Evolutionary conservation across 306 rosid genomes (phyloP), one percentile per base, ranked within the genome.

Genomic region (Hippophae rhamnoides): DNA sequence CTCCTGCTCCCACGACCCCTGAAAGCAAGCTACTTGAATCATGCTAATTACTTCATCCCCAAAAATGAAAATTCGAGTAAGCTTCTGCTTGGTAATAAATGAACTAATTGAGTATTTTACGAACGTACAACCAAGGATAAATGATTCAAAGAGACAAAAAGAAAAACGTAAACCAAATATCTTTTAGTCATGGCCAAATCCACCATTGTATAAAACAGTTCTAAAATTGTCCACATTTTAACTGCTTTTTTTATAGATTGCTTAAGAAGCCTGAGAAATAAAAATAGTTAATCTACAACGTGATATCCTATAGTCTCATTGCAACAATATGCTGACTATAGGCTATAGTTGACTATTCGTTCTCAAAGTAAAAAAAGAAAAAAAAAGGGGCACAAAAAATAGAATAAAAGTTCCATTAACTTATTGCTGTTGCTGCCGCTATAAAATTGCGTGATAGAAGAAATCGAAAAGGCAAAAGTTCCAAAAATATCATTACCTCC

Each of bases 1-100:
- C 78, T 73, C 97, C 95, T 52, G 79, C 84, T 78, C 90, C 89
- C 69, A 86, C 81, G 57, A 76, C 66, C 61, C 95, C 96, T 93
- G 95, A 75, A 83, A 93, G 72, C 82, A 80, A 78, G 76, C 95
- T 88, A 85, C 81, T 74, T 68, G 69, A 71, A 61, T 79, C 72
- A 69, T 72, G 73, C 81, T 70, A 81, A 77, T 80, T 62, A 82
- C 55, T 27, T 3, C 38, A 23, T 53, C 10, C 57, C 38, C 3
- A 49, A 13, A 49, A 23, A 49, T 12, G 9, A 3, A 49, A 10
- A 31, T n/a, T 10, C 53, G 14, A 5, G 53, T 49, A 13, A 13
- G 5, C 38, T 31, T 12, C 13, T 49, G 12, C 3, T 23, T 49
- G 1, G 12, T 12, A 48, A 12, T 12, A 7, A 48, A 48, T 1